Base-by-base conservation (phyloP, 2,329 filamentous ascomycete species). In the Xylaria sp. region DNA sequence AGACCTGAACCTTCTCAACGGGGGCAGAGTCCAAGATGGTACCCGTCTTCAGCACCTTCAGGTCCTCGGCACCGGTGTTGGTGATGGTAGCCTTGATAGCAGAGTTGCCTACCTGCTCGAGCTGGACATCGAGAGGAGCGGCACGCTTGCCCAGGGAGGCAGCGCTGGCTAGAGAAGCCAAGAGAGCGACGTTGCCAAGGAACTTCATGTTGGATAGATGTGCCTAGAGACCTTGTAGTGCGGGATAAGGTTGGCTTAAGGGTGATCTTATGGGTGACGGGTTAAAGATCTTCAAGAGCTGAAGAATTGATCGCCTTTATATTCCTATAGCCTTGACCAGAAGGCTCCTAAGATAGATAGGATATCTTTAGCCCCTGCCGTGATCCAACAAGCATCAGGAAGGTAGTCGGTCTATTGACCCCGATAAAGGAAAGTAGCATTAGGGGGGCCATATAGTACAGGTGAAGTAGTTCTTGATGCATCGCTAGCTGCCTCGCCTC, bases 41-140 rank as follows among this genome's bases (percentile, higher is more conserved):
- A 40, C 86, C 86, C 51, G 82, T 81, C 79, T 83, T 87, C 70
- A 88, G 79, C 29, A 88, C 75, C 77, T 86, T 86, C 70, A 88
- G 75, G 65, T 80, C 80, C 55, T 78, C 79, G 54, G 80, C 79
- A 54, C 85, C 86, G 37, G 80, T 85, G 81, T 88, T 88, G 71
- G 83, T 87, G 68, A 88, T 80, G 54, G 80, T 78, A 35, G 85
- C 84, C 79, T 86, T 86, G 71, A 88, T 81, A 63, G 80, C 81
- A n/a, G 85, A 83, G 79, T 88, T 87, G 66, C 83, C 84, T 25
- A 82, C 76, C 72, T 83, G 79, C 76, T 84, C 78, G 65, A 87
- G 81, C 74, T 83, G 78, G 68, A 85, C 82, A 23, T 82, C 78
- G 59, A 85, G 76, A 63, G 82, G 81, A 57, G 80, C 75, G 75